Evolutionary conservation across 352 stramenopile genomes (phyloP).

Genomic region (Aphanomyces stellatus): DNA sequence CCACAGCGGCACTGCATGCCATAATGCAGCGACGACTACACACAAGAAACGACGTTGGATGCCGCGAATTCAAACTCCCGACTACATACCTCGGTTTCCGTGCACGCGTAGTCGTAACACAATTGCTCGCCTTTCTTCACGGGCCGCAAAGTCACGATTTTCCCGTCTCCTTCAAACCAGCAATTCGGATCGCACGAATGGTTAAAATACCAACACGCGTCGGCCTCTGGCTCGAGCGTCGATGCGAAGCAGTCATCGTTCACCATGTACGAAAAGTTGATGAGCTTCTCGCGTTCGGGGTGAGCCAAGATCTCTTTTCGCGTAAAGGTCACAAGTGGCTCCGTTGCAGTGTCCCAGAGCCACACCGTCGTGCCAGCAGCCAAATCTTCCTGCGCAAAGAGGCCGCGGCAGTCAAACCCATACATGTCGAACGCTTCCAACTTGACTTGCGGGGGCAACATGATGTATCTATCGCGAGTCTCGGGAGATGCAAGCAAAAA

Average conservation of each 20-base stretch:
- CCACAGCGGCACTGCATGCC: conserved; percentile 14
- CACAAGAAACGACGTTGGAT: too few species aligned
- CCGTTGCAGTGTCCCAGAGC: conserved; percentile 17
- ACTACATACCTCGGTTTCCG: conserved; percentile 15
- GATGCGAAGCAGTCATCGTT: conserved; percentile 17
- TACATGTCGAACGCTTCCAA: conserved; percentile 14
- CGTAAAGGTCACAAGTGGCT: conserved; percentile 16
- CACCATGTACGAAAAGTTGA: conserved; percentile 20
- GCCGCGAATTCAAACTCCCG: neutral
- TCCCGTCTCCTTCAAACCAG: conserved; percentile 19
- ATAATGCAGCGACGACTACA: conserved; percentile 19
- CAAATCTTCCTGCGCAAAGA: conserved; percentile 14
- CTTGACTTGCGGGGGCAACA: conserved; percentile 15
- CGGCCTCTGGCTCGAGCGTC: conserved; percentile 3
- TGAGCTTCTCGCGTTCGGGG: conserved; percentile 14
- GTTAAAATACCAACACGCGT: conserved; percentile 19
- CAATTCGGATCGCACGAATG: conserved; percentile 19
- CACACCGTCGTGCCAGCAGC: neutral
- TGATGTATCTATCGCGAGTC: neutral
- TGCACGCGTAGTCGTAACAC: conserved; percentile 21
- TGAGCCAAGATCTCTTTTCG: conserved; percentile 12
- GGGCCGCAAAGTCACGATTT: conserved; percentile 14
- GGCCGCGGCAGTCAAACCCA: conserved; percentile 11
- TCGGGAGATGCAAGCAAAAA: conserved; percentile 9
- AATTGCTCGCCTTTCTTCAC: conserved; percentile 17